Conservation (phyloP, 495 filamentous ascomycete genomes). For the Penicillium pancosmium region DNA sequence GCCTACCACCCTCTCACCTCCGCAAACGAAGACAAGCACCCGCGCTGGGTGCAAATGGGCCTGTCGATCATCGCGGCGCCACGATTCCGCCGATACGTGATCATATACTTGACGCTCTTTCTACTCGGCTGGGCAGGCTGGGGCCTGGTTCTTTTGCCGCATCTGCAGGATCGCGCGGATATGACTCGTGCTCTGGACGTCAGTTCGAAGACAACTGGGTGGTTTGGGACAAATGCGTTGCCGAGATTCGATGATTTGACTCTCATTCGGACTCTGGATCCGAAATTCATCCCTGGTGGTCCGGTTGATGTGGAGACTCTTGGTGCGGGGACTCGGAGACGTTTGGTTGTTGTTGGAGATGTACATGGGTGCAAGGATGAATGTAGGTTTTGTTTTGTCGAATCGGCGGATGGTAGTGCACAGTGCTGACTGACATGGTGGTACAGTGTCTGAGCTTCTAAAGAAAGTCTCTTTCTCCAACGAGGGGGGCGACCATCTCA, state of each 20-base stretch:
- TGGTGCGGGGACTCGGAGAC: conserved; percentile 28
- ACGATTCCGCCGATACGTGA: conserved; percentile 49
- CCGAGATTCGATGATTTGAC: conserved; percentile 52
- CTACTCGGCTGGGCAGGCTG: conserved; percentile 42
- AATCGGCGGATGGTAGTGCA: neutral
- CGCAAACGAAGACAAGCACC: conserved; percentile 20
- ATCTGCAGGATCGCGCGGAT: conserved; percentile 38
- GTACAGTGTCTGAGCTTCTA: conserved; percentile 64
- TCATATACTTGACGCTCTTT: conserved; percentile 46
- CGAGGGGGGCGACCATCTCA: conserved; percentile 67
- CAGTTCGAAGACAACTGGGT: conserved; percentile 36
- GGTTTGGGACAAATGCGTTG: conserved; percentile 52
- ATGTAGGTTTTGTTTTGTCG: conserved; percentile 40
- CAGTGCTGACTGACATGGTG: conserved; percentile 1
- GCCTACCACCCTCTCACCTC: conserved; percentile 26
- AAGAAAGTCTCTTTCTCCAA: conserved; percentile 64
- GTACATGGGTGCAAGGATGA: conserved; percentile 81
- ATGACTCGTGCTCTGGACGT: conserved; percentile 43
- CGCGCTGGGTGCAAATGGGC: conserved; percentile 34
- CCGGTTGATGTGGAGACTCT: conserved; percentile 8
- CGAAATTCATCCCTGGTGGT: conserved; percentile 32
- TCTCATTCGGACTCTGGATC: conserved; percentile 46
- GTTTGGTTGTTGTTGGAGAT: conserved; percentile 82
- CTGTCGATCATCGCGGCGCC: conserved; percentile 44
- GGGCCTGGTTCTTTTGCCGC: conserved; percentile 42